Base-by-base conservation (phyloP, 352 stramenopile genomes). In the Globisporangium nagaii region DNA sequence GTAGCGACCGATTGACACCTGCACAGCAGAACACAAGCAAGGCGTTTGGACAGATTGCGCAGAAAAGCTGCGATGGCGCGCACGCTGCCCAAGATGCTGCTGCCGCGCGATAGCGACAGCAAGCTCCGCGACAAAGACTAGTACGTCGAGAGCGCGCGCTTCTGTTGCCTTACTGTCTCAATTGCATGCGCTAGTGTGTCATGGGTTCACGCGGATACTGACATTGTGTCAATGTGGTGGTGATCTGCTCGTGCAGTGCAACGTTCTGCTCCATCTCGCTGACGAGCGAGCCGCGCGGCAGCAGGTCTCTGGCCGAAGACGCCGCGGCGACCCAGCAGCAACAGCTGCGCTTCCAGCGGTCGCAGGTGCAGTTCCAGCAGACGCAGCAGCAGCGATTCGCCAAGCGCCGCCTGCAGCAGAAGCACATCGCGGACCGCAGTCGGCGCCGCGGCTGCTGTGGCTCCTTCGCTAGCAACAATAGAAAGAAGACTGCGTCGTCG, bases 191-290 rank as follows among this genome's bases (percentile, higher is more conserved):
- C 28, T 10, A 32, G 30, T 54, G 17, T 28, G 25, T 46, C 36
- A 43, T 35, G 15, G 27, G 48, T 15, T 52, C 19, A 34, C 24
- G n/a, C n/a, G n/a, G n/a, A n/a, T n/a, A n/a, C n/a, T n/a, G n/a
- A n/a, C n/a, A n/a, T n/a, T 50, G 27, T 49, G 24, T 58, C n/a
- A n/a, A 39, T n/a, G 4, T 52, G 15, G 59, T 24, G 32, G 15
- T 60, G 35, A 15, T 46, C 4, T 27, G 45, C 10, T 43, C 32
- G 19, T 42, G 6, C 46, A 87, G 72, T 49, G 58, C 63, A 8
- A 79, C 68, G 39, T 86, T 89, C 54, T 81, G 67, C 63, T 83
- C 75, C 46, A 86, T 86, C 39, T 84, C 71, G 10, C 49, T 86
- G 19, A 73, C 70, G 13, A 87, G 74, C 52, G 73, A 85, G 22